Conservation (phyloP, 768 basidiomycete genomes). For the Calocera viscosa region DNA sequence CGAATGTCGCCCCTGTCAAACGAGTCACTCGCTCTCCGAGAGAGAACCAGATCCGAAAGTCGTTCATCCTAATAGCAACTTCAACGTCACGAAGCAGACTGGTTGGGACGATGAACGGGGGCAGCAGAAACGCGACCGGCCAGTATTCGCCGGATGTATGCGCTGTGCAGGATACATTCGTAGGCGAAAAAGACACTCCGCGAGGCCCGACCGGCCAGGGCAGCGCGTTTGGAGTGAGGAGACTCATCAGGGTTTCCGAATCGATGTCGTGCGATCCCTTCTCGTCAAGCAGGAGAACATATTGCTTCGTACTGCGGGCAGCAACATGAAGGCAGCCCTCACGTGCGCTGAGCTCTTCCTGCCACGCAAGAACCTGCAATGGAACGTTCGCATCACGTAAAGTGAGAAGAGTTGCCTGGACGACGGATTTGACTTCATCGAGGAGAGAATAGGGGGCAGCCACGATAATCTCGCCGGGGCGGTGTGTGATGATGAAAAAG, state of each 20-base stretch:
- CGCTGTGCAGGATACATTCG: constrained; percentile 26
- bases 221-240: constrained; percentile 6
- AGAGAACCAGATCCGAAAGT: constrained; percentile 22
- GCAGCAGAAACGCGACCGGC: constrained; percentile 41
- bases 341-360: not conserved
- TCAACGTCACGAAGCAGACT: constrained; percentile 23
- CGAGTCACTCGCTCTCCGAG: constrained; percentile 26
- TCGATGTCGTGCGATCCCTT: constrained; percentile 31
- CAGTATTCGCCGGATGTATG: constrained; percentile 24
- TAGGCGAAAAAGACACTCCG: constrained; percentile 23
- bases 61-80: constrained; percentile 14
- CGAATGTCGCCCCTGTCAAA: constrained; percentile 24
- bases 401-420: constrained; percentile 23
- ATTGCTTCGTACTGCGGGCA: constrained; percentile 34
- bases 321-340: constrained; percentile 26
- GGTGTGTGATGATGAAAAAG: constrained; percentile 24
- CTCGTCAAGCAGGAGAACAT: constrained; percentile 43
- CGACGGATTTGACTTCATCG: constrained; percentile 26
- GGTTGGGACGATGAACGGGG: constrained; percentile 45
- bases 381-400: not conserved
- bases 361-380: not conserved
- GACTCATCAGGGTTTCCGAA: constrained; percentile 16
- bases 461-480: constrained; percentile 33
- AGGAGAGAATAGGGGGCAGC: constrained; percentile 34
- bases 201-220: constrained; percentile 31